These are phyloP conservation scores for Stagonosporopsis vannaccii DNA, from an alignment of 2,329 filamentous ascomycete species.

Conservation along the genomic window DNA sequence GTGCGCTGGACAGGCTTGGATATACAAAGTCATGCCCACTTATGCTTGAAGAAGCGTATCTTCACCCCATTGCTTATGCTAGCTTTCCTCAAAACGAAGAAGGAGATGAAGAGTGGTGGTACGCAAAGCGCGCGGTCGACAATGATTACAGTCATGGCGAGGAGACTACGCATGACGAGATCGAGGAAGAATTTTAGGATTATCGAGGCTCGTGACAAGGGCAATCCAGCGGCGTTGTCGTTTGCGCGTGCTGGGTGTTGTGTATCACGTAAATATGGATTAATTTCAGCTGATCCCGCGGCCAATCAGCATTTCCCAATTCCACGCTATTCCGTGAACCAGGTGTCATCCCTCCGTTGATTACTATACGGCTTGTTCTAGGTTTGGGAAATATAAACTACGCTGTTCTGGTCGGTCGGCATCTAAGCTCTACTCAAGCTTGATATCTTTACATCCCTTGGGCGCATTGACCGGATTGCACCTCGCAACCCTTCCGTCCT, in stretches of 20 bases:
- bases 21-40: background rate
- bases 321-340: no score
- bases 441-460: slow-evolving; percentile 42
- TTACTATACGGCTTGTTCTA: no score
- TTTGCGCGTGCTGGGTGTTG: background rate
- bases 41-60: slow-evolving; percentile 8
- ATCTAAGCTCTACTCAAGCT: slow-evolving; percentile 3
- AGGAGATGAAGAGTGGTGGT: background rate
- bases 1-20: background rate
- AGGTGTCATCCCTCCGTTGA: no score
- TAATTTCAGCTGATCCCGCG: no score
- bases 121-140: background rate
- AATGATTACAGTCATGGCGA: background rate
- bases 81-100: background rate
- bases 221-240: background rate
- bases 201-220: background rate
- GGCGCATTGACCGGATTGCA: slow-evolving; percentile 52
- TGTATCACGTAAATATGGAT: background rate
- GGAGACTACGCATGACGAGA: background rate
- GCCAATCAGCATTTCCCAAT: no score
- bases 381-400: no score
- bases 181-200: background rate
- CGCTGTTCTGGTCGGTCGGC: background rate
- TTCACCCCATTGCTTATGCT: background rate
- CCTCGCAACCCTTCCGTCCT: slow-evolving; percentile 39